Evolutionary conservation across 2,329 filamentous ascomycete species (phyloP), one percentile per base, ranked within the genome.

Genomic region (Incumbomyces delicatus): DNA sequence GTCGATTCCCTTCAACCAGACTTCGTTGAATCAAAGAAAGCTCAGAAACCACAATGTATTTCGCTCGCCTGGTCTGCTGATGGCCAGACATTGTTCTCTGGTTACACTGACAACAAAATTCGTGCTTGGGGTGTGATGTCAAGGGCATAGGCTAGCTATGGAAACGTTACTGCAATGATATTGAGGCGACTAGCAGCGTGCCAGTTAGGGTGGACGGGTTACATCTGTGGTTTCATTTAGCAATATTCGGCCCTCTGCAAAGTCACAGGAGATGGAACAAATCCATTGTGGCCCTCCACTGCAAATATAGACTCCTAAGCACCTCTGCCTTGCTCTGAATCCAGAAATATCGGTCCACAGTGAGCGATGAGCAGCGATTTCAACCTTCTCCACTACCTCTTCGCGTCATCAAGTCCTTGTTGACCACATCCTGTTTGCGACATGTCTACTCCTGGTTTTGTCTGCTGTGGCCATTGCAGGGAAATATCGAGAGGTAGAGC

Each of bases 61-160:
- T 87, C 81, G 70, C 80, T 98, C 75, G 90, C 90, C 69, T 98
- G 92, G 92, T 87, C 81, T 70, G 90, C 89, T 67, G 92, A 98
- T 66, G 92, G 92, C 70, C 90, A 96, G 83, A 96, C 92, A 67
- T 79, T 98, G 71, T 98, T 98, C 74, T 89, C 92, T 70, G 92
- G 92, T 74, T 98, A 98, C 83, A 98, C 92, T 64, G 92, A 98
- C 78, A 96, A 95, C 83, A 85, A 94, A 77, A 95, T 95, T 77
- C 86, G 89, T 66, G 88, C 87, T 63, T 95, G 88, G 88, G 88
- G 88, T 75, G 88, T 95, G 67, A 94, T 95, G 87, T 92, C 87
- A 71, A 81, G 87, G 73, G 86, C 84, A 74, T 89, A 87, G 32
- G 11, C 4, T 17, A 6, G 16, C 33, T 12, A 17, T 27, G 22